Percentiles rank a stretch among this genome's conserved stretches.
Evolutionary conservation across 2,329 filamentous ascomycete species (phyloP).

Genomic region (Calonectria pseudoreteaudii): DNA sequence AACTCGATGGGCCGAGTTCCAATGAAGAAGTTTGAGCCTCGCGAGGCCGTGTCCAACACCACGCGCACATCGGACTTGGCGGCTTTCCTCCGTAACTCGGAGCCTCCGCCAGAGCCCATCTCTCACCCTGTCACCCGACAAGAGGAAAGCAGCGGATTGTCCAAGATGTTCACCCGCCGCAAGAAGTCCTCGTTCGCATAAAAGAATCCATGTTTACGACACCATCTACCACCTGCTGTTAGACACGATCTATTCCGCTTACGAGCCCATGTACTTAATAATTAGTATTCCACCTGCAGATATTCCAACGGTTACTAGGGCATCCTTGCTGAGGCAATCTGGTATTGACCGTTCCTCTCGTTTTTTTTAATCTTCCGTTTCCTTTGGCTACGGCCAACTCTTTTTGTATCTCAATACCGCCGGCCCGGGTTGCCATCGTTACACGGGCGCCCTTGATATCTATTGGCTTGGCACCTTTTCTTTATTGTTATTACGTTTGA

Average conservation of each 20-base stretch:
- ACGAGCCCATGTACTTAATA: constrained; percentile 45
- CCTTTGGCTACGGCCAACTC: constrained; percentile 19
- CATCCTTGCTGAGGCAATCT: neutral
- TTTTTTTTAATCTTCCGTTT: neutral
- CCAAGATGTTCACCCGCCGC: constrained; percentile 62
- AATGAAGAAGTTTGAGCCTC: constrained; percentile 70
- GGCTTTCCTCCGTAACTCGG: constrained; percentile 77
- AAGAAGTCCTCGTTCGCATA: constrained; percentile 58
- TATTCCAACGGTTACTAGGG: constrained; percentile 26
- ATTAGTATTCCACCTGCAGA: constrained; percentile 32
- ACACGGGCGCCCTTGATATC: constrained; percentile 26
- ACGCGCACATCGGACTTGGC: constrained; percentile 77
- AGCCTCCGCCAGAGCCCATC: constrained; percentile 64
- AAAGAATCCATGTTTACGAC: constrained; percentile 24
- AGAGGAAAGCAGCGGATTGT: constrained; percentile 56
- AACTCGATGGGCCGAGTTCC: constrained; percentile 55
- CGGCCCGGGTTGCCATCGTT: constrained; percentile 16
- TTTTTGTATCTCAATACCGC: constrained; percentile 31
- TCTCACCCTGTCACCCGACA: constrained; percentile 46
- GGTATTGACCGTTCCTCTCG: constrained; percentile 8
- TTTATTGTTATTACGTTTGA: constrained; percentile 18
- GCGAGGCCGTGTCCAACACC: constrained; percentile 60
- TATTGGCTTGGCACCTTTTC: constrained; percentile 8
- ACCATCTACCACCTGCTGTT: constrained; percentile 29
- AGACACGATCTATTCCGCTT: constrained; percentile 37